A percentile compares a stretch with the other conserved stretches of the same genome.
Conservation (phyloP, 495 filamentous ascomycete species). For the Aspergillus campestris region DNA sequence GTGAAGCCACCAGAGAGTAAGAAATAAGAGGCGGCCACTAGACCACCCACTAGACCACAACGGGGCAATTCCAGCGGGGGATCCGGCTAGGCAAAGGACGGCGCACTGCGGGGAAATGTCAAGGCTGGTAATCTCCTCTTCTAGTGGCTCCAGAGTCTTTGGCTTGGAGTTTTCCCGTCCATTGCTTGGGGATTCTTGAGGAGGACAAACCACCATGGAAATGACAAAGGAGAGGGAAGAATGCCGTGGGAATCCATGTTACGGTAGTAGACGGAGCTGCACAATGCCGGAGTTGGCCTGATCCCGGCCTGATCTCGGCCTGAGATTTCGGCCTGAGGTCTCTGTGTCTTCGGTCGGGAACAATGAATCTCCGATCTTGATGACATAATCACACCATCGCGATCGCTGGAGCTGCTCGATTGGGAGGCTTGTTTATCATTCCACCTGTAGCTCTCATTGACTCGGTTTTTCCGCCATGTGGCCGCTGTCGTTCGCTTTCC, state of each 20-base stretch:
- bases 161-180: neutral
- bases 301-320: too few species aligned
- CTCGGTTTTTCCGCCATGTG: slow-evolving; percentile 17
- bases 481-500: too few species aligned
- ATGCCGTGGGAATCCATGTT: too few species aligned
- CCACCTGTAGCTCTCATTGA: neutral
- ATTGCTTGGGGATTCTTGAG: too few species aligned
- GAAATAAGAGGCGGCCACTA: slow-evolving; percentile 4
- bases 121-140: neutral
- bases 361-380: slow-evolving; percentile 2
- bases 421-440: slow-evolving; percentile 31
- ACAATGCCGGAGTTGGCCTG: too few species aligned
- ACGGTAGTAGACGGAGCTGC: too few species aligned
- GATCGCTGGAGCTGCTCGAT: slow-evolving; percentile 17
- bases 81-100: neutral
- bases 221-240: too few species aligned
- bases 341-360: neutral
- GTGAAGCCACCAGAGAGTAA: neutral
- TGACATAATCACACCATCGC: slow-evolving; percentile 4
- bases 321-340: too few species aligned
- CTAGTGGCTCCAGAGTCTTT: too few species aligned
- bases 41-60: slow-evolving; percentile 4
- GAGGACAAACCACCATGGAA: too few species aligned
- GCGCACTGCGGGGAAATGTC: slow-evolving; percentile 3
- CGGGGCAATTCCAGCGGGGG: slow-evolving; percentile 12